phyloP scores from a whole-genome alignment of 306 rosid species.

The Vicia faba region DNA sequence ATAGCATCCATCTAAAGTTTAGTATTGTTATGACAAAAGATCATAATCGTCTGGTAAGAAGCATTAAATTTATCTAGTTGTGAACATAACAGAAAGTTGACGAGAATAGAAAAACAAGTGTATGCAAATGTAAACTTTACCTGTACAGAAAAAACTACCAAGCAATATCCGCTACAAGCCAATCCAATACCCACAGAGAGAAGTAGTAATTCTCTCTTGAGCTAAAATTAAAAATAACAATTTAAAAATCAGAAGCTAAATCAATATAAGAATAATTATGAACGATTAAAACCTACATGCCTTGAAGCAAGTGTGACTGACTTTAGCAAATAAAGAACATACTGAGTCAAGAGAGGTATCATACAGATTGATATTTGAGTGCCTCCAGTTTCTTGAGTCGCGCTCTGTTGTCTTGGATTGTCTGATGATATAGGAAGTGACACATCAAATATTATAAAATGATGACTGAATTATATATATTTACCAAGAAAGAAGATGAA shows the following conservation, averaged over 20 bases:
- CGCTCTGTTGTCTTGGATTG: constrained; percentile 63
- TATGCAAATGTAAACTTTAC: constrained; percentile 45
- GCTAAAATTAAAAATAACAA: constrained; percentile 48
- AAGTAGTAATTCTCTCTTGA: constrained; percentile 84
- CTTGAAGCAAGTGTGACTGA: constrained; percentile 13
- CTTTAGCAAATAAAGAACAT: constrained; percentile 47
- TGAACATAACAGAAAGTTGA: constrained; percentile 5
- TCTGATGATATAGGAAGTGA: constrained; percentile 47
- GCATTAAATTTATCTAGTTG: constrained; percentile 25
- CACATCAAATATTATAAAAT: constrained; percentile 16
- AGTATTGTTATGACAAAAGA: constrained; percentile 12
- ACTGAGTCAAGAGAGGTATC: constrained; percentile 53
- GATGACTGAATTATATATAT: constrained; percentile 3
- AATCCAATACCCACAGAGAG: constrained; percentile 82
- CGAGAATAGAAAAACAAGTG: background rate
- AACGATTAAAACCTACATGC: constrained; percentile 29
- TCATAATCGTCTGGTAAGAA: constrained; percentile 21
- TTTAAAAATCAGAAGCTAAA: constrained; percentile 35
- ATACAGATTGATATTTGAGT: constrained; percentile 94
- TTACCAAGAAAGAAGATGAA: constrained; percentile 27
- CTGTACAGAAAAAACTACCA: constrained; percentile 74
- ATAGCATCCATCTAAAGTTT: background rate
- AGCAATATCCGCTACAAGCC: constrained; percentile 81
- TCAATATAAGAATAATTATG: constrained; percentile 12
- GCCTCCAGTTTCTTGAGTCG: constrained; percentile 76